Percentiles rank a stretch among this genome's conserved stretches.
phyloP scores from a whole-genome alignment of 768 basidiomycete species.

The Clavulina sp. region DNA sequence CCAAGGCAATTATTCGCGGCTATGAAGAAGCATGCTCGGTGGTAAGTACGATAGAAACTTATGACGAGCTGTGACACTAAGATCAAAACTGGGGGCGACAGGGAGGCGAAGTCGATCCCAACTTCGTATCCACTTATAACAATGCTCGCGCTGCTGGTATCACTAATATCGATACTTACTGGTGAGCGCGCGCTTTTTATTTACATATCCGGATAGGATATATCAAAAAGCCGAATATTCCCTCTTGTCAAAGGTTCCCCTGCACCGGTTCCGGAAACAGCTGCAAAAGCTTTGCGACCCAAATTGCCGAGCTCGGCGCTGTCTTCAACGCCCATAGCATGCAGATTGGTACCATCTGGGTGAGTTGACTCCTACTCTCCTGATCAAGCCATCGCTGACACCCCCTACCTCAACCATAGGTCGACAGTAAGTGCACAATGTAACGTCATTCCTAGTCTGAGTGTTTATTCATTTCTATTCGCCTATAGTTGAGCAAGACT shows the following conservation, averaged over 20 bases:
- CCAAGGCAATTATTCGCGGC: neutral
- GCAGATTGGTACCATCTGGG: constrained; percentile 8
- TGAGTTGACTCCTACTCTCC: constrained; percentile 1
- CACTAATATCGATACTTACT: constrained; percentile 8
- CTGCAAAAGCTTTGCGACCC: neutral
- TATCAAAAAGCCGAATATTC: too few relatives aligned
- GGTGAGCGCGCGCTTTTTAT: constrained; percentile 2
- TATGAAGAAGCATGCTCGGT: neutral
- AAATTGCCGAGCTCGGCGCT: constrained; percentile 1
- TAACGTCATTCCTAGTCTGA: too few relatives aligned
- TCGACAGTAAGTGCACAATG: too few relatives aligned
- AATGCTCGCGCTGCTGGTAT: constrained; percentile 7
- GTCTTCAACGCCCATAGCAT: constrained; percentile 8
- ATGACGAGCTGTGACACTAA: too few relatives aligned
- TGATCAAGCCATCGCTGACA: too few relatives aligned
- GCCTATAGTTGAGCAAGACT: neutral
- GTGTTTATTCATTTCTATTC: too few relatives aligned
- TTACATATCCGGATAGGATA: neutral
- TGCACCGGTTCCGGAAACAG: neutral
- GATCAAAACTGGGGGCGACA: neutral
- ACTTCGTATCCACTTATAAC: constrained; percentile 7
- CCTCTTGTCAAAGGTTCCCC: too few relatives aligned
- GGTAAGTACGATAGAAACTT: too few relatives aligned
- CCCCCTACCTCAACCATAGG: too few relatives aligned
- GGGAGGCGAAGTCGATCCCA: constrained; percentile 7